A percentile compares a stretch with the other conserved stretches of the same genome.
These are phyloP conservation scores for Hypoxylon crocopeplum DNA, from an alignment of 495 filamentous ascomycete species.

Conservation along the genomic window DNA sequence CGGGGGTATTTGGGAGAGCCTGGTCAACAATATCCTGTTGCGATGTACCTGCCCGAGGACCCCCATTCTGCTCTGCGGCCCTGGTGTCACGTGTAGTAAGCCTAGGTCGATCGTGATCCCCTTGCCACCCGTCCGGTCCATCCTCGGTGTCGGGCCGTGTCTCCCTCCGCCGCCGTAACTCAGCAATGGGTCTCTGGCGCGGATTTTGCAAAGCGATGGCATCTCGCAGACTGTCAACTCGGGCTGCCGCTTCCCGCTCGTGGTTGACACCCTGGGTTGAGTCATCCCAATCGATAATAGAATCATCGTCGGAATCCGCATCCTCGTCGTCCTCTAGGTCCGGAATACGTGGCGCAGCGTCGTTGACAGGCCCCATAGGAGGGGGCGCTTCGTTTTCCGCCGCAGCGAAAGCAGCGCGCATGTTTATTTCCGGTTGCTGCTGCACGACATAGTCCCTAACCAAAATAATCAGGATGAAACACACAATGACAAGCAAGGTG, in stretches of 20 bases:
- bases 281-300: neutral
- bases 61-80: neutral
- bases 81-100: neutral
- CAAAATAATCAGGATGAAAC: constrained; percentile 93
- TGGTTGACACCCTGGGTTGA: neutral
- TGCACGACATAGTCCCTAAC: constrained; percentile 98
- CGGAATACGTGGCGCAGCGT: constrained; percentile 7
- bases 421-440: constrained; percentile 83
- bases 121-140: neutral
- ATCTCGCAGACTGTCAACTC: constrained; percentile 13
- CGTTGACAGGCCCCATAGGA: constrained; percentile 37
- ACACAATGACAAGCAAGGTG: constrained; percentile 85
- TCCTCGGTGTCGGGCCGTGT: neutral
- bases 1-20: neutral
- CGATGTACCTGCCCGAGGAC: neutral
- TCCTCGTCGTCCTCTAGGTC: constrained; percentile 24
- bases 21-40: constrained; percentile 7
- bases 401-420: constrained; percentile 61
- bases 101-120: neutral
- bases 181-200: constrained; percentile 33
- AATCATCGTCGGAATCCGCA: constrained; percentile 26
- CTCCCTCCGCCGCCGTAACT: constrained; percentile 15
- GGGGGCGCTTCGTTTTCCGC: constrained; percentile 58
- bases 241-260: constrained; percentile 13
- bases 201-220: constrained; percentile 15